Percentiles rank a stretch among this genome's conserved stretches.
These are phyloP conservation scores for Monosporozyma yasuniensis DNA, from an alignment of 805 yeast genomes.

Conservation along the genomic window DNA sequence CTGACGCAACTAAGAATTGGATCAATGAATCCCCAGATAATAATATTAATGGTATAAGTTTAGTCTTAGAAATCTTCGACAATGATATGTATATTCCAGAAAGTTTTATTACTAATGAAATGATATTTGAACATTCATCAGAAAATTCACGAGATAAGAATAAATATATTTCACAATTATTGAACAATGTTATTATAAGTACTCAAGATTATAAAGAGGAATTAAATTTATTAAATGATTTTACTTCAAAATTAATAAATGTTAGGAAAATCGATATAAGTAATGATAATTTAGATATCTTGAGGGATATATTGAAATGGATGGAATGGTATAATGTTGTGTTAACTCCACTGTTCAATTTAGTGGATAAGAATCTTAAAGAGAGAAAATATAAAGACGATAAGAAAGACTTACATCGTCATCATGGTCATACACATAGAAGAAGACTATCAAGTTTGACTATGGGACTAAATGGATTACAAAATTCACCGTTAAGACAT, in stretches of 20 bases:
- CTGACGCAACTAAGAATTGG: slow-evolving; percentile 19
- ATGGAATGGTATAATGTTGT: slow-evolving; percentile 22
- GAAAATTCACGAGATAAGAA: neutral
- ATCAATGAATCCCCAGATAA: slow-evolving; percentile 22
- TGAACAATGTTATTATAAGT: neutral
- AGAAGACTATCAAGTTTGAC: neutral
- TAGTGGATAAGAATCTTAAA: neutral
- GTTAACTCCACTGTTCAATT: slow-evolving; percentile 3
- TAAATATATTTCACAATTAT: neutral
- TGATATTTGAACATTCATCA: neutral
- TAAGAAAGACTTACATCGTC: neutral
- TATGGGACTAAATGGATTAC: neutral
- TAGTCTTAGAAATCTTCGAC: slow-evolving; percentile 20
- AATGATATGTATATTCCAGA: slow-evolving; percentile 17
- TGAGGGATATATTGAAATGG: slow-evolving; percentile 25
- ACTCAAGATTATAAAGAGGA: slow-evolving; percentile 5
- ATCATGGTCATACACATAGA: neutral
- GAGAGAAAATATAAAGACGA: neutral
- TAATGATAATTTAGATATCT: slow-evolving; percentile 25
- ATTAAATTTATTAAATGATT: slow-evolving; percentile 20
- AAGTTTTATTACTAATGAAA: slow-evolving; percentile 1
- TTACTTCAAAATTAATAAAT: slow-evolving; percentile 21
- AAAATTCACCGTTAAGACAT: slow-evolving; percentile 10
- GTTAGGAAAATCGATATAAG: slow-evolving; percentile 23
- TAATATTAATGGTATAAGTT: slow-evolving; percentile 20